Conservation (phyloP, 2,329 filamentous ascomycete genomes). For the Didymella segeticola region DNA sequence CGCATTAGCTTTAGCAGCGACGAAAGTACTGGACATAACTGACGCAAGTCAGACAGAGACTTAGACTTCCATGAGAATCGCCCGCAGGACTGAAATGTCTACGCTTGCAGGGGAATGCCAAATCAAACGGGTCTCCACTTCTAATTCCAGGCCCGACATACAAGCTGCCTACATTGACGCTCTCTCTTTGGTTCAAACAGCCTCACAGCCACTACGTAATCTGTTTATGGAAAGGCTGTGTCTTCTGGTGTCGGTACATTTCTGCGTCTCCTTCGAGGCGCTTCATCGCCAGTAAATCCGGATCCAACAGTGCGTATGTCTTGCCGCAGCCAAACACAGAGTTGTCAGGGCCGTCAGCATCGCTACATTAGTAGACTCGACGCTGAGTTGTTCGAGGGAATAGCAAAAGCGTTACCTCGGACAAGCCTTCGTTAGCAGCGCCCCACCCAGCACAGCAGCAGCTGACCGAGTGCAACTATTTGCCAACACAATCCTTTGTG, state of each 20-base stretch:
- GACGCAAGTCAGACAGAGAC: too few species aligned
- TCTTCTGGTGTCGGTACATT: too few species aligned
- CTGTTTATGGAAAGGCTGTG: too few species aligned
- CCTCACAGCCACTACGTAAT: neutral
- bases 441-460: neutral
- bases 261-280: too few species aligned
- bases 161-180: neutral
- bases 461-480: neutral
- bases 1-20: too few species aligned
- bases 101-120: neutral
- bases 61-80: too few species aligned
- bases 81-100: too few species aligned
- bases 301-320: neutral
- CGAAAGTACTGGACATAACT: too few species aligned
- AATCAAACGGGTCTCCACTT: neutral
- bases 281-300: neutral
- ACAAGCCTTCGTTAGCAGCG: neutral
- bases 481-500: neutral
- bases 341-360: neutral
- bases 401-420: neutral
- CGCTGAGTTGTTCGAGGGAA: neutral
- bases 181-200: neutral
- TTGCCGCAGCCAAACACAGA: neutral
- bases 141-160: neutral
- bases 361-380: neutral